Conservation (phyloP, 805 yeast species). For the Starmerella bombi region DNA sequence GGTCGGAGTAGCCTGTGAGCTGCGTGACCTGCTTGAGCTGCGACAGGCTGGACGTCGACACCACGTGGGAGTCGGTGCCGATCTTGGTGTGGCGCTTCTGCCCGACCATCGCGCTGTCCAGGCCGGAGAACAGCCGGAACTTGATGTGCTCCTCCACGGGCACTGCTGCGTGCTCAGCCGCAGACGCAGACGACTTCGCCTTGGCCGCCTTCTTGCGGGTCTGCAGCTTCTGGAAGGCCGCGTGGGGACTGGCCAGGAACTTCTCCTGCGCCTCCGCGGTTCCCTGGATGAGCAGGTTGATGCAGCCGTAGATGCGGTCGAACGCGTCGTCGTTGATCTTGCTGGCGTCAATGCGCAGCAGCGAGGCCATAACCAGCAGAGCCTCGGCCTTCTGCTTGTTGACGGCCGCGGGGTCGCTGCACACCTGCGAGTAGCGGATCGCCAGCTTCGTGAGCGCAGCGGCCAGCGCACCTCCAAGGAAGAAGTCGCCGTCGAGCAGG, state of each 20-base stretch:
- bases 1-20: slow-evolving; percentile 95
- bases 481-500: slow-evolving; percentile 77
- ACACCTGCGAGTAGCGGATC: slow-evolving; percentile 51
- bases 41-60: slow-evolving; percentile 34
- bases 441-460: slow-evolving; percentile 81
- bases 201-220: slow-evolving; percentile 30
- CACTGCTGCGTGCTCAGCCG: slow-evolving; percentile 42
- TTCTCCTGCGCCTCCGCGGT: slow-evolving; percentile 44
- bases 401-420: slow-evolving; percentile 29
- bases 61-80: slow-evolving; percentile 1
- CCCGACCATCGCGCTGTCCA: slow-evolving; percentile 2
- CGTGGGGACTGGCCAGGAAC: slow-evolving; percentile 76
- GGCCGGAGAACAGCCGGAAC: slow-evolving; percentile 19
- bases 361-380: slow-evolving; percentile 78
- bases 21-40: slow-evolving; percentile 80
- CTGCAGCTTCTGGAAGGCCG: slow-evolving; percentile 66
- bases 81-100: neutral
- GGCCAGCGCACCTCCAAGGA: slow-evolving; percentile 75
- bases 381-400: slow-evolving; percentile 94
- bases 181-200: slow-evolving; percentile 26
- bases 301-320: slow-evolving; percentile 85
- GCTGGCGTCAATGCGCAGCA: slow-evolving; percentile 76
- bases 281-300: slow-evolving; percentile 53
- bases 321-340: slow-evolving; percentile 88
- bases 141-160: slow-evolving; percentile 20